Evolutionary conservation across 371 early-diverging fungal species (phyloP), one percentile per base, ranked within the genome.

Genomic region (Mucor mucedo): DNA sequence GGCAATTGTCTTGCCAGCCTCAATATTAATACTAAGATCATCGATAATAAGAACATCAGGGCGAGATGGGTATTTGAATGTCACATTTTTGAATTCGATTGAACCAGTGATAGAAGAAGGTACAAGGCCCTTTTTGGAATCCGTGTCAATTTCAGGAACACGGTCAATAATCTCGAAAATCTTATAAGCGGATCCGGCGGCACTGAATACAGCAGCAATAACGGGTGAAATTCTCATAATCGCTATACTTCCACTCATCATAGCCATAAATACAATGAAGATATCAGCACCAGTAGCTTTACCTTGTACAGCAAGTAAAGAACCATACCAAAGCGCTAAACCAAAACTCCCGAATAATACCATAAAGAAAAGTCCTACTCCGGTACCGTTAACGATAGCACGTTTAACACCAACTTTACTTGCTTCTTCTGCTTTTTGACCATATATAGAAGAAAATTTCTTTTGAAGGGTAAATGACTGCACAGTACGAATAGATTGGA

Each of bases 401-500:
- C 85, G 84, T 58, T 80, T 85, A 21, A 84, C 66, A 16, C 89
- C 91, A 4, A 77, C 67, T 6, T 63, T 65, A 16, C 73, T 77
- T 2, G 91, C 93, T 27, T 75, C 71, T 10, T 68, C 72, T 1
- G 90, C 64, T 62, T 86, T 70, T 1, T 45, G 52, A 27, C 75
- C 71, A 76, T 93, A 98, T 27, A 84, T 74, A 4, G 70, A 59
- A 11, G 82, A 65, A 62, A 92, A 87, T 8, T 90, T 84, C 21
- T 81, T 71, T 73, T 95, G 91, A 14, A 87, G 86, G 53, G 88
- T 89, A 75, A 96, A 96, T 1, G 96, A 84, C 48, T 85, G 87
- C 28, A 96, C 90, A 1, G 97, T 97, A 47, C 96, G 88, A 58
- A 97, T 91, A 29, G 88, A 84, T 4, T 90, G 73, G 53, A 98